phyloP scores from a whole-genome alignment of 495 filamentous ascomycete species.

The Glonium stellatum region DNA sequence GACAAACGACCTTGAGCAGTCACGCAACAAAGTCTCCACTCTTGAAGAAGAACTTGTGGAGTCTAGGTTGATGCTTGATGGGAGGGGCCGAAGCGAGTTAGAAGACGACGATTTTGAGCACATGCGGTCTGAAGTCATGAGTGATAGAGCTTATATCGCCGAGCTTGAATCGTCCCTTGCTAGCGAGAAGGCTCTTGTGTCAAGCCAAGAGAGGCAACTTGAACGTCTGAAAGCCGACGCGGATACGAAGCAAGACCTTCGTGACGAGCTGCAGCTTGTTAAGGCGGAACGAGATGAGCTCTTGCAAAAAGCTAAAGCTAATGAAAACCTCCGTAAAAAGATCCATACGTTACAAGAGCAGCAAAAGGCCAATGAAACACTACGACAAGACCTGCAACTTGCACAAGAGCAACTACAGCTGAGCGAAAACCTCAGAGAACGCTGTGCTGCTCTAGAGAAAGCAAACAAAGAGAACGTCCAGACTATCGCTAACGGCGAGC shows the following conservation, averaged over 20 bases:
- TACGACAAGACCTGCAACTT: slow-evolving; percentile 44
- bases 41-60: slow-evolving; percentile 37
- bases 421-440: slow-evolving; percentile 39
- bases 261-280: slow-evolving; percentile 55
- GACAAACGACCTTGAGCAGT: slow-evolving; percentile 28
- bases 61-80: slow-evolving; percentile 31
- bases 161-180: slow-evolving; percentile 36
- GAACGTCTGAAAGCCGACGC: slow-evolving; percentile 44
- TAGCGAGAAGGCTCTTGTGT: slow-evolving; percentile 37
- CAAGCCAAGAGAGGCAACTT: slow-evolving; percentile 58
- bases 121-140: slow-evolving; percentile 27
- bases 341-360: slow-evolving; percentile 56
- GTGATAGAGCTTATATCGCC: slow-evolving; percentile 36
- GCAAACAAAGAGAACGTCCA: slow-evolving; percentile 54
- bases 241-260: slow-evolving; percentile 34
- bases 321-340: slow-evolving; percentile 64
- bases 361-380: slow-evolving; percentile 24
- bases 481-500: slow-evolving; percentile 53
- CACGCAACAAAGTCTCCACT: slow-evolving; percentile 25
- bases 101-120: slow-evolving; percentile 30
- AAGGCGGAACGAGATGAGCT: slow-evolving; percentile 67
- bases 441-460: slow-evolving; percentile 43
- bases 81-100: slow-evolving; percentile 14
- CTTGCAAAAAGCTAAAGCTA: slow-evolving; percentile 71
- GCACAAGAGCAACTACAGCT: slow-evolving; percentile 52